Base-by-base conservation (phyloP, 2,329 filamentous ascomycete species). In the Microcyclosporella mali region DNA sequence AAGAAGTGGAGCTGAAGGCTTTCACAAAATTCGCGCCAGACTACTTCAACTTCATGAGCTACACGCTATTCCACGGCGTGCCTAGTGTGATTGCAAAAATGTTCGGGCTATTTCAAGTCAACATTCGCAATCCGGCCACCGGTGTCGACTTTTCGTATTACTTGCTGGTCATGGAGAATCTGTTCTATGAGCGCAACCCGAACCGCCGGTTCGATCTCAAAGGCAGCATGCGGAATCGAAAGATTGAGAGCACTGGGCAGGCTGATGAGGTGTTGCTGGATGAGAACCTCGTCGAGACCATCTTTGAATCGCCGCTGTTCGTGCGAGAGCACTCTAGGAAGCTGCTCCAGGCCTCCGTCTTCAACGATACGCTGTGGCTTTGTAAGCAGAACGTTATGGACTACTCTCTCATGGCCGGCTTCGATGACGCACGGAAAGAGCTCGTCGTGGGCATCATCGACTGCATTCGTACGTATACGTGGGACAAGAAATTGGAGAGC, bases 401-500 rank as follows among this genome's bases (percentile, higher is more conserved):
- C 67, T 98, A 98, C 69, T 92, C 85, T 17, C 77, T 98, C 33
- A 98, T 98, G 92, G 89, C 95, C 41, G 94, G 90, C 1, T 94
- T 98, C 33, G 90, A 98, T 58, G 92, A 95, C 63, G 75, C 76
- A 29, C 79, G 81, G 50, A 89, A 90, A 58, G 90, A 98, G 67
- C 78, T 98, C 11, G 88, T 97, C 11, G 89, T 98, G 2, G 92
- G 92, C 3, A 97, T 98, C 58, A 97, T 98, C 52, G 90, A 98
- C 64, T 97, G 92, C 64, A 97, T 98, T 54, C 81, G 92, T 42
- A 98, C 92, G 0, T 98, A 97, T 63, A 98, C 92, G 0, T 98
- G 92, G 88, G 92, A 98, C 71, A 98, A 98, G 74, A 95, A 95
- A 63, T 78, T 98, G n/a, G 92, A 98, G 70, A 92, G 84, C 41